Percentiles rank a stretch among this genome's conserved stretches.
These are phyloP conservation scores for Aspergillus sojae DNA, from an alignment of 2,329 filamentous ascomycete genomes.

Conservation along the genomic window DNA sequence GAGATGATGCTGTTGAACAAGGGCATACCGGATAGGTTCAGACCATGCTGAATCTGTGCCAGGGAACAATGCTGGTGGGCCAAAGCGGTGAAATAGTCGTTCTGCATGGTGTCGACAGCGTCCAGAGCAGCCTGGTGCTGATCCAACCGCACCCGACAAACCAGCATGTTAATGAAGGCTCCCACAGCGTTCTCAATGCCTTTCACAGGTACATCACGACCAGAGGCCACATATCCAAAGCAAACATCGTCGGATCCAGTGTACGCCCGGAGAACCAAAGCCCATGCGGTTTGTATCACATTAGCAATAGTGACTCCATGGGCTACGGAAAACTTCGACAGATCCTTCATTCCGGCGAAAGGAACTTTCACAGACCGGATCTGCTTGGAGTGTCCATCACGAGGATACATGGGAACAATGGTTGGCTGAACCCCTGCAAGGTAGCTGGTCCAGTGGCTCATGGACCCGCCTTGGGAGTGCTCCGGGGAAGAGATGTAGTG, in stretches of 20 bases:
- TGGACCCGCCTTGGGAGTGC: background rate
- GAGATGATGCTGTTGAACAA: slow-evolving; percentile 4
- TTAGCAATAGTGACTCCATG: slow-evolving; percentile 27
- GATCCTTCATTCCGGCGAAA: background rate
- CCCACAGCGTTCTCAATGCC: slow-evolving; percentile 41
- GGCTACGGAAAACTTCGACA: background rate
- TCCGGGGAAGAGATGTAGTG: background rate
- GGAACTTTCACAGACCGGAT: background rate
- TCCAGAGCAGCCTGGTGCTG: background rate
- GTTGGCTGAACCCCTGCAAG: background rate
- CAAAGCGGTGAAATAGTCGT: background rate
- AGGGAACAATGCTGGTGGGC: background rate
- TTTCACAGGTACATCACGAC: slow-evolving; percentile 39
- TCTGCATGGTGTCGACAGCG: background rate
- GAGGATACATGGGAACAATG: background rate
- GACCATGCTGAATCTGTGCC: background rate
- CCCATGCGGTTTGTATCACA: slow-evolving; percentile 42
- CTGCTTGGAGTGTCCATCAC: background rate
- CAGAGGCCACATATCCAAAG: slow-evolving; percentile 45
- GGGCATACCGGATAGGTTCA: background rate
- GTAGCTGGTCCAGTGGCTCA: slow-evolving; percentile 1
- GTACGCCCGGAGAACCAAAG: slow-evolving; percentile 37
- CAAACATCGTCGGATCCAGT: slow-evolving; percentile 40
- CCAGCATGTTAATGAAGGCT: slow-evolving; percentile 13
- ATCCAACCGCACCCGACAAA: slow-evolving; percentile 4